phyloP scores from a whole-genome alignment of 352 stramenopile species.

The Albugo candida region DNA sequence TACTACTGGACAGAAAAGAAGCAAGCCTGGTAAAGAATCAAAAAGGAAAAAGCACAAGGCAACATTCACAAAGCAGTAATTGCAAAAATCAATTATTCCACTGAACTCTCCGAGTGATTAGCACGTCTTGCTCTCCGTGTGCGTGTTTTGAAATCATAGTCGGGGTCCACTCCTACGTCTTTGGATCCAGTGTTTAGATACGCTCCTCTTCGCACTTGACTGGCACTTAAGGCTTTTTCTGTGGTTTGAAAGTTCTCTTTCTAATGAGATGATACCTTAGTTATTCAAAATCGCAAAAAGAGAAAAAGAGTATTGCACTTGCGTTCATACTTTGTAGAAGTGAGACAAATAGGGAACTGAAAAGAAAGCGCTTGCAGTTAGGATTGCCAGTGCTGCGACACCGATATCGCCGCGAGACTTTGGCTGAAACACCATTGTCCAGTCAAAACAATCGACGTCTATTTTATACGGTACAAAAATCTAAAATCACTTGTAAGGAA shows the following conservation, averaged over 20 bases:
- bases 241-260: slow-evolving; percentile 33
- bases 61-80: not conserved
- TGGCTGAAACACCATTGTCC: not conserved
- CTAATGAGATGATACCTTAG: slow-evolving; percentile 8
- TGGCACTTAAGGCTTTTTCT: slow-evolving; percentile 36
- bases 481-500: slow-evolving; percentile 20
- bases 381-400: slow-evolving; percentile 21
- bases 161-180: slow-evolving; percentile 57
- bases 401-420: slow-evolving; percentile 14
- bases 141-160: slow-evolving; percentile 60
- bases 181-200: slow-evolving; percentile 68
- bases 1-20: slow-evolving; percentile 11
- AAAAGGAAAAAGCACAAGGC: slow-evolving; percentile 20
- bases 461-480: not conserved
- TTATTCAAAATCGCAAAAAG: not conserved
- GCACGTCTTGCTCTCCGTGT: slow-evolving; percentile 34
- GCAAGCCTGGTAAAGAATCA: slow-evolving; percentile 15
- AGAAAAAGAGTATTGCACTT: not conserved
- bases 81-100: slow-evolving; percentile 2
- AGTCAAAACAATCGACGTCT: not conserved
- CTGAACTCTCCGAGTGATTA: slow-evolving; percentile 12
- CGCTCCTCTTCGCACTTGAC: slow-evolving; percentile 52
- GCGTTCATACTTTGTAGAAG: slow-evolving; percentile 27
- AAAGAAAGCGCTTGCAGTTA: slow-evolving; percentile 41
- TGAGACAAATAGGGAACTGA: slow-evolving; percentile 50